These are phyloP conservation scores for Astathelohania contejeani DNA, from an alignment of 371 early-diverging fungal genomes.

Conservation along the genomic window DNA sequence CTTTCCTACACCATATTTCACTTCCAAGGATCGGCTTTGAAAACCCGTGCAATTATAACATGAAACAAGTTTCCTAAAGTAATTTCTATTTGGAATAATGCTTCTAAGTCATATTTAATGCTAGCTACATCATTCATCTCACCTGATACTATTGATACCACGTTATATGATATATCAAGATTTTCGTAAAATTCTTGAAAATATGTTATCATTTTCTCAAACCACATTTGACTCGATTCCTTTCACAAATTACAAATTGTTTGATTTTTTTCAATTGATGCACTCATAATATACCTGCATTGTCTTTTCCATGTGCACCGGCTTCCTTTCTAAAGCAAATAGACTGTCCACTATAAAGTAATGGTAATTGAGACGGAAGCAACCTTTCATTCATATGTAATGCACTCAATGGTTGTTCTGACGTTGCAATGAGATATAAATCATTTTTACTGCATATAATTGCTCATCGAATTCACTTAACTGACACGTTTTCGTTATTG, in stretches of 20 bases:
- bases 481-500: constrained; percentile 96
- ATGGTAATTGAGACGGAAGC: constrained; percentile 28
- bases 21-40: constrained; percentile 79
- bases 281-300: constrained; percentile 96
- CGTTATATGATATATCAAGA: constrained; percentile 69
- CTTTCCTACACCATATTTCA: constrained; percentile 86
- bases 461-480: constrained; percentile 95
- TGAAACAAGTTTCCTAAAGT: constrained; percentile 91
- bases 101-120: constrained; percentile 97
- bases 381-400: constrained; percentile 78
- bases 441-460: constrained; percentile 85
- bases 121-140: constrained; percentile 97
- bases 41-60: constrained; percentile 99
- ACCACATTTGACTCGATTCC: constrained; percentile 89
- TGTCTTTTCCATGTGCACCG: constrained; percentile 95
- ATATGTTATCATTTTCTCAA: constrained; percentile 77
- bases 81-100: constrained; percentile 81
- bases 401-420: constrained; percentile 94
- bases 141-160: constrained; percentile 84
- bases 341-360: constrained; percentile 76
- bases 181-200: constrained; percentile 89
- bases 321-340: constrained; percentile 99
- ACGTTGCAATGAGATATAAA: constrained; percentile 94
- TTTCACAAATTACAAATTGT: constrained; percentile 87
- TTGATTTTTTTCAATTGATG: constrained; percentile 99